These are phyloP conservation scores for Elasticomyces elasticus DNA, from an alignment of 495 filamentous ascomycete species.

Conservation along the genomic window DNA sequence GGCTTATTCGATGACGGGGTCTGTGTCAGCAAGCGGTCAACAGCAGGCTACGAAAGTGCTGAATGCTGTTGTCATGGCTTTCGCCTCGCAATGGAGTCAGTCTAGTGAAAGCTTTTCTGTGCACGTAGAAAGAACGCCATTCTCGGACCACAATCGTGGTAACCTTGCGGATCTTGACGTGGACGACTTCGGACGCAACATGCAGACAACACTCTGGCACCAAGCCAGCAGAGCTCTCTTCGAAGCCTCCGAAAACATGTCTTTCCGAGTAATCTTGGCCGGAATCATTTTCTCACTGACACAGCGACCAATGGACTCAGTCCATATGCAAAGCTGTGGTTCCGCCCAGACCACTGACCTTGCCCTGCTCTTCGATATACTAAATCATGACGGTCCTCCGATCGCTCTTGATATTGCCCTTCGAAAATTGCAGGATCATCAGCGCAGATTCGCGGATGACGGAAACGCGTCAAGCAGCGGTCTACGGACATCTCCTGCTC, in stretches of 20 bases:
- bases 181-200: background rate
- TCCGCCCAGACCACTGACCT: background rate
- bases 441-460: slow-evolving; percentile 2
- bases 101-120: background rate
- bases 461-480: slow-evolving; percentile 3
- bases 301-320: slow-evolving; percentile 31
- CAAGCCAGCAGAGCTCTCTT: slow-evolving; percentile 35
- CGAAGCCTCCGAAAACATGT: slow-evolving; percentile 32
- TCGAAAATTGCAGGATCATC: slow-evolving; percentile 14
- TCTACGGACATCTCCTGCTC: background rate
- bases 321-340: background rate
- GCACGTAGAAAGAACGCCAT: background rate
- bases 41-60: slow-evolving; percentile 32
- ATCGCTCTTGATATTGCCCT: slow-evolving; percentile 34
- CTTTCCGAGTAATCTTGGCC: slow-evolving; percentile 38
- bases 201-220: slow-evolving; percentile 38
- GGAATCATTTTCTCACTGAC: slow-evolving; percentile 40
- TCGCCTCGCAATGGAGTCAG: slow-evolving; percentile 38
- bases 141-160: background rate
- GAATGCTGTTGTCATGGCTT: slow-evolving; percentile 38
- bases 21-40: slow-evolving; percentile 32
- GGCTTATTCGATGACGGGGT: slow-evolving; percentile 25
- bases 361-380: slow-evolving; percentile 22
- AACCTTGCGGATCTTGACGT: background rate
- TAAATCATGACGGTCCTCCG: slow-evolving; percentile 35